Evolutionary conservation across 345 rosid species (phyloP).

Genomic region (Citrus glauca): DNA sequence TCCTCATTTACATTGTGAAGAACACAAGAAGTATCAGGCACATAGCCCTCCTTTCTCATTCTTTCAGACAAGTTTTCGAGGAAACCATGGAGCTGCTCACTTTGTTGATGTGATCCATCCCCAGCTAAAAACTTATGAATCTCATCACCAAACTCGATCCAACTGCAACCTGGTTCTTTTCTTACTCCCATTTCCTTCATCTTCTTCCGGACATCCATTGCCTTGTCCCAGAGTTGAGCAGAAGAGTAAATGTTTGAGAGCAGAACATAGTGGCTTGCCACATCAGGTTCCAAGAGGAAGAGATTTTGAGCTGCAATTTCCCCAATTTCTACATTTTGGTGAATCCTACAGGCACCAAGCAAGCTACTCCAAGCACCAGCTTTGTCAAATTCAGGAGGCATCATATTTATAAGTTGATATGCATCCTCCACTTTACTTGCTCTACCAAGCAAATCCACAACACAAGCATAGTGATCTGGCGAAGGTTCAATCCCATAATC

Average conservation of each 20-base stretch:
- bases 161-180: slow-evolving; percentile 95
- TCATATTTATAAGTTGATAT: slow-evolving; percentile 41
- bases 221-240: slow-evolving; percentile 76
- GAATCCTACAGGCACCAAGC: slow-evolving; percentile 75
- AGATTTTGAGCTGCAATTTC: slow-evolving; percentile 71
- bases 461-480: slow-evolving; percentile 85
- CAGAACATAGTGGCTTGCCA: slow-evolving; percentile 88
- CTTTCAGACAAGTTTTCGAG: slow-evolving; percentile 56
- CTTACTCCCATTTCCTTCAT: slow-evolving; percentile 79
- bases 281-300: slow-evolving; percentile 62
- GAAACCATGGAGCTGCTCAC: slow-evolving; percentile 49
- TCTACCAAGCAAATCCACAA: slow-evolving; percentile 87
- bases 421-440: slow-evolving; percentile 74
- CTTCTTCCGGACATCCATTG: slow-evolving; percentile 59
- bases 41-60: slow-evolving; percentile 75
- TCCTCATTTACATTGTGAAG: slow-evolving; percentile 75
- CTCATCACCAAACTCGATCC: slow-evolving; percentile 73
- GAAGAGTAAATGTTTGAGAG: slow-evolving; percentile 81
- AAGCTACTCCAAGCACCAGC: slow-evolving; percentile 83
- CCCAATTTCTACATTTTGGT: slow-evolving; percentile 69
- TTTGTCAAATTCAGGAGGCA: slow-evolving; percentile 56
- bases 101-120: slow-evolving; percentile 74
- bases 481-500: slow-evolving; percentile 49
- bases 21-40: slow-evolving; percentile 83
- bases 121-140: slow-evolving; percentile 87